Base-by-base conservation (phyloP, 108 stramenopile genomes). In the Parietichytrium sp. region DNA sequence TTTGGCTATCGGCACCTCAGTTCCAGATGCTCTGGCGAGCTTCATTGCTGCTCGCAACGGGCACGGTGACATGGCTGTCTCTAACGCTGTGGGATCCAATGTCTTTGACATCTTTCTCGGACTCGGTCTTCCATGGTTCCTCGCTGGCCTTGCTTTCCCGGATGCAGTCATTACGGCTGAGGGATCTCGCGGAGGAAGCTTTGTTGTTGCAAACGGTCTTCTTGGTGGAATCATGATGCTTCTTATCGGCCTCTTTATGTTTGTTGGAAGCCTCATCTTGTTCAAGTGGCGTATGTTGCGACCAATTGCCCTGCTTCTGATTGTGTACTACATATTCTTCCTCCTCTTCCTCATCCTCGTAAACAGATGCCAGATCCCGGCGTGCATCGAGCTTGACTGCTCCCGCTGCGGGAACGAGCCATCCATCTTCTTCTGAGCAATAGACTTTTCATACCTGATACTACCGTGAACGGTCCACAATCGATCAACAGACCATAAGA, bases 81-180 rank as follows among this genome's bases (percentile, higher is more conserved):
- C 54, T 53, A 85, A 85, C 55, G 84, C 81, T 16, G 15, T 85
- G 29, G 84, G 84, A 12, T 81, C 80, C 29, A 82, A 85, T 18
- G 50, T 79, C 6, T 78, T 85, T 52, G 81, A 81, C 78, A 82
- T 81, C 30, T 79, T 54, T 20, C 2, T 85, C 7, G 81, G 82
- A 4, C 52, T 85, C 27, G 84, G 84, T 15, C 42, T 82, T 12
- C 84, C 84, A 2, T 85, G 84, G 84, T 38, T 81, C 80, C n/a
- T 85, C 7, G 47, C 42, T 51, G 29, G 23, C 13, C 48, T 83
- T 33, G 79, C 54, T 18, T 79, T 77, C 51, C 23, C 42, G 2
- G 42, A 61, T 4, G 30, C 55, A 20, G 61, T 72, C 38, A 72
- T 45, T 38, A n/a, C 38, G 4, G 61, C 38, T 30, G 72, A 83